A percentile compares a stretch with the other conserved stretches of the same genome.
These are phyloP conservation scores for Pseudogymnoascus sp. DNA, from an alignment of 2,329 filamentous ascomycete species.

Conservation along the genomic window DNA sequence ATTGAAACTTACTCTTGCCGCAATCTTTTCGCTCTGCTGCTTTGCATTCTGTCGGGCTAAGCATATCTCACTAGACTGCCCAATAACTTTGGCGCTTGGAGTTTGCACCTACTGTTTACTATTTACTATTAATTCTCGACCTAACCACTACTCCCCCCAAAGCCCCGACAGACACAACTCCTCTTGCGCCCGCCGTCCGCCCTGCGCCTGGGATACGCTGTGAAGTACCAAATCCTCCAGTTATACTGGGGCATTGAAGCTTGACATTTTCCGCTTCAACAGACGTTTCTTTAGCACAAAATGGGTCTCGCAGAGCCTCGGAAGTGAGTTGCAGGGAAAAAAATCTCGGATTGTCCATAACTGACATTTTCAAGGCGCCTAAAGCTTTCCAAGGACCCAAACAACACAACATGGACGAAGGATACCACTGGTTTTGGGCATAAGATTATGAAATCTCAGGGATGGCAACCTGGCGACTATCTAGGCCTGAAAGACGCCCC, in stretches of 20 bases:
- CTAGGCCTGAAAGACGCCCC: slow-evolving; percentile 70
- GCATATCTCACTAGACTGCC: not conserved
- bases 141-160: not conserved
- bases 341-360: slow-evolving; percentile 24
- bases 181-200: not conserved
- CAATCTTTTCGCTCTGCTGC: slow-evolving; percentile 1
- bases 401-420: slow-evolving; percentile 88
- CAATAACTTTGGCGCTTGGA: not conserved
- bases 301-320: slow-evolving; percentile 66
- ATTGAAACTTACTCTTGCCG: not conserved
- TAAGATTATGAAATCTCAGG: slow-evolving; percentile 77
- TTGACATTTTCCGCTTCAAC: slow-evolving; percentile 15
- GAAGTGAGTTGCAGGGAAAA: slow-evolving; percentile 43
- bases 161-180: not conserved
- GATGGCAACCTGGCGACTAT: slow-evolving; percentile 80
- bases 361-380: slow-evolving; percentile 20
- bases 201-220: slow-evolving; percentile 15
- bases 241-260: slow-evolving; percentile 16
- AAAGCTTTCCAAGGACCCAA: slow-evolving; percentile 84
- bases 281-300: slow-evolving; percentile 10
- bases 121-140: not conserved
- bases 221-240: slow-evolving; percentile 14
- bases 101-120: not conserved
- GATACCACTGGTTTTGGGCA: slow-evolving; percentile 80
- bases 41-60: not conserved